Conservation (phyloP, 257 asterid species). For the Handroanthus guayacan region DNA sequence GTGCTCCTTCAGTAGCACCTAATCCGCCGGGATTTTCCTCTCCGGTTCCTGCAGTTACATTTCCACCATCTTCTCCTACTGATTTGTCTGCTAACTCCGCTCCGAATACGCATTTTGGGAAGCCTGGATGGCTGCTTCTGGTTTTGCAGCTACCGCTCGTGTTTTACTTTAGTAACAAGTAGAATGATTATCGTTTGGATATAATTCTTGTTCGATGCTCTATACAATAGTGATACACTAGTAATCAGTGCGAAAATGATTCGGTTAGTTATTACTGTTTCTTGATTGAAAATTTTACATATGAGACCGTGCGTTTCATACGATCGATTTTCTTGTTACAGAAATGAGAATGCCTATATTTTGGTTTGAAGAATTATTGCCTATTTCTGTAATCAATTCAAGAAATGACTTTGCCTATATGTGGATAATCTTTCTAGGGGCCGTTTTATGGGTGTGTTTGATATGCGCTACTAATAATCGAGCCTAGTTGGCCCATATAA, state of each 20-base stretch:
- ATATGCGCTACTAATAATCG: no score
- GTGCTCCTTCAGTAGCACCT: conserved; percentile 45
- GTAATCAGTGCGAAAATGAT: conserved; percentile 18
- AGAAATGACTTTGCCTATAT: no score
- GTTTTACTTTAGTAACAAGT: conserved; percentile 4
- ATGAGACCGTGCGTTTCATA: not conserved
- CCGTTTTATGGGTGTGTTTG: no score
- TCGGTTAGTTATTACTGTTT: not conserved
- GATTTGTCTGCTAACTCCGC: conserved; percentile 37
- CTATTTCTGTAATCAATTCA: no score
- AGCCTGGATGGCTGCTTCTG: conserved; percentile 35
- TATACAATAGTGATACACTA: not conserved
- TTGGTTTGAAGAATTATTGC: not conserved
- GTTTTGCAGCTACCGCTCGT: conserved; percentile 33
- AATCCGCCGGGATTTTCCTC: conserved; percentile 48
- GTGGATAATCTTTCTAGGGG: no score
- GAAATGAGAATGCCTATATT: not conserved
- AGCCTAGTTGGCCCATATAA: no score
- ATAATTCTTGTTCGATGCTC: not conserved
- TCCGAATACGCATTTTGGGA: conserved; percentile 26
- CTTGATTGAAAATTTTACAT: not conserved
- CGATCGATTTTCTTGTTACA: conserved; percentile 19
- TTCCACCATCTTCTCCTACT: conserved; percentile 67
- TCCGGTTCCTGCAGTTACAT: conserved; percentile 41
- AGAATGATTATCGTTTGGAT: not conserved